Conservation (phyloP, 1,284 basidiomycete species). For the Mycena sp. region DNA sequence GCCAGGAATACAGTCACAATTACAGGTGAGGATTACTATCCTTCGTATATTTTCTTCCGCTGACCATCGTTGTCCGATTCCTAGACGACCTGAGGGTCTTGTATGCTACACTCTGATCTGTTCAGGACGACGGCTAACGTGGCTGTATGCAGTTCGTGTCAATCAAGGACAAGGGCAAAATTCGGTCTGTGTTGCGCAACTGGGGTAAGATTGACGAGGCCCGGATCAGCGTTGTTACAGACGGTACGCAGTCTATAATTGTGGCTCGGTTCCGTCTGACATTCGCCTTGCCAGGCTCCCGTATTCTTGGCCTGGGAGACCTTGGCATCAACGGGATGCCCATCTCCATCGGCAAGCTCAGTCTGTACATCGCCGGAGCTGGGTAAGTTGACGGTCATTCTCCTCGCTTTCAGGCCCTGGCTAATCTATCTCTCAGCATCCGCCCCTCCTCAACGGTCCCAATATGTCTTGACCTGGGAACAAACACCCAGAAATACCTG, state of each 20-base stretch:
- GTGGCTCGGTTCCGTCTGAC: slow-evolving; percentile 8
- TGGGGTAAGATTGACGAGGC: slow-evolving; percentile 83
- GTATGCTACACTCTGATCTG: slow-evolving; percentile 49
- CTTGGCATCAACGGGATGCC: slow-evolving; percentile 91
- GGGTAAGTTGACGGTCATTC: slow-evolving; percentile 56
- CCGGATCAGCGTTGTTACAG: slow-evolving; percentile 88
- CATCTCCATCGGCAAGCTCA: slow-evolving; percentile 93
- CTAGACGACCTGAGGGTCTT: slow-evolving; percentile 78
- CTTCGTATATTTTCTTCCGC: not conserved
- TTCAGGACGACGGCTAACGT: not conserved
- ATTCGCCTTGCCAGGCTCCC: slow-evolving; percentile 62
- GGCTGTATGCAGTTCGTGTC: slow-evolving; percentile 72
- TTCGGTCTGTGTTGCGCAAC: slow-evolving; percentile 74
- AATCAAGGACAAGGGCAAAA: slow-evolving; percentile 87
- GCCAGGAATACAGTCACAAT: slow-evolving; percentile 85
- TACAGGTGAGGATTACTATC: slow-evolving; percentile 49
- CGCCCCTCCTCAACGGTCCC: slow-evolving; percentile 88
- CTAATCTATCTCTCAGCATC: slow-evolving; percentile 60
- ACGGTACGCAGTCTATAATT: slow-evolving; percentile 65
- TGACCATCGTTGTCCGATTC: not conserved
- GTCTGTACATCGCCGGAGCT: slow-evolving; percentile 90
- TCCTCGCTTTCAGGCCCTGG: not conserved
- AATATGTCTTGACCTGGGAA: slow-evolving; percentile 89
- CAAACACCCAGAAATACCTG: slow-evolving; percentile 85
- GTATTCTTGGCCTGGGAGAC: slow-evolving; percentile 94